Base-by-base conservation (phyloP, 106 monocot species). In the Dendrobium nobile region DNA sequence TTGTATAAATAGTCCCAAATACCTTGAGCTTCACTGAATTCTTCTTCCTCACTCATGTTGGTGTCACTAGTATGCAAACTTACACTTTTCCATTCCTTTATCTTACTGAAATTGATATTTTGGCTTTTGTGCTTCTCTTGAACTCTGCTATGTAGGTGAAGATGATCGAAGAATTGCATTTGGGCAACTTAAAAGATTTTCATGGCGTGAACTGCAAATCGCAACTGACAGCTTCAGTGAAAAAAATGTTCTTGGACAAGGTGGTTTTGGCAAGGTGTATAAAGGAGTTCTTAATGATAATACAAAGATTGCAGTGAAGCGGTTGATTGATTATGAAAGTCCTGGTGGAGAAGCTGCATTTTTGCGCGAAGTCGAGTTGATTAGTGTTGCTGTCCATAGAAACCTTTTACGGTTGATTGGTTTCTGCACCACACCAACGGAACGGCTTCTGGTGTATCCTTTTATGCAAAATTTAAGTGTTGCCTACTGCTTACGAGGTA, bases 381-480 rank as follows among this genome's bases (percentile, higher is more conserved):
- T 90, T 55, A 90, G 90, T 75, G 81, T 90, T 20, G 90, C 90
- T 47, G 90, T 86, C 73, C 90, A 90, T 82, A 86, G 74, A 82
- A 90, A 90, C 77, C 82, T 90, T 40, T 82, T 90, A 65, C 84
- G 75, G 54, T 58, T 90, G 77, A 88, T 90, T 77, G 90, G 90
- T 19, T 90, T 86, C 54, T 90, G 90, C 58, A 88, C 84, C 7
- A 90, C 88, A 48, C 58, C 84, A 6, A 84, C 84, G 0, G 90
- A 90, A 31, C 83, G 85, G 9, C 85, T 90, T 77, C 81, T 90
- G 31, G 90, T 90, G 20, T 90, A 90, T 78, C 90, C 90, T 56
- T 90, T 84, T 45, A 90, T 90, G 90, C 83, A 82, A 75, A 90
- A 90, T 75, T 75, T 88, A 43, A 88, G 90, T 79, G 90, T 90